These are phyloP conservation scores for Prunus kanzakura DNA, from an alignment of 306 rosid genomes.

Conservation along the genomic window DNA sequence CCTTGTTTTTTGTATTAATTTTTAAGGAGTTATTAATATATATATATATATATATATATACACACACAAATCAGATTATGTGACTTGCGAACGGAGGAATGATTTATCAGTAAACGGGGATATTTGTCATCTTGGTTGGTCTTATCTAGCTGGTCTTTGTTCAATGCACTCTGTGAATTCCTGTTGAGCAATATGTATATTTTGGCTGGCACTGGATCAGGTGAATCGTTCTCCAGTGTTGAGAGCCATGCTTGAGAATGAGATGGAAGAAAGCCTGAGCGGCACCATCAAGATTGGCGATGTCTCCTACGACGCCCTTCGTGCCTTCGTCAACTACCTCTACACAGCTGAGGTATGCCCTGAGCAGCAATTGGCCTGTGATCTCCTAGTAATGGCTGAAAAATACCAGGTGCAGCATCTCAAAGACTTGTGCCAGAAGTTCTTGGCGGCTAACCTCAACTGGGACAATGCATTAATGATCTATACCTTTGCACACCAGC, in stretches of 20 bases:
- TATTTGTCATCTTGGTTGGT: background rate
- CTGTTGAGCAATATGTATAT: background rate
- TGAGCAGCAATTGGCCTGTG: constrained; percentile 61
- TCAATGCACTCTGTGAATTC: background rate
- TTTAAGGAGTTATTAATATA: too few species aligned
- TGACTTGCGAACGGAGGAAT: too few species aligned
- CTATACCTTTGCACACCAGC: constrained; percentile 65
- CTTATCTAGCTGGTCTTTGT: background rate
- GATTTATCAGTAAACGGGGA: too few species aligned
- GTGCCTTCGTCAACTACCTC: constrained; percentile 58
- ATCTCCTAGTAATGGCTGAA: too few species aligned
- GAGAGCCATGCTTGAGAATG: constrained; percentile 55
- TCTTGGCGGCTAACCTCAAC: background rate
- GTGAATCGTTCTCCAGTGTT: constrained; percentile 79
- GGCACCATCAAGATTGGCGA: constrained; percentile 69
- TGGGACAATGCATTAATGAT: constrained; percentile 57
- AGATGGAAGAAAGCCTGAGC: constrained; percentile 73
- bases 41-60: too few species aligned
- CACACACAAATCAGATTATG: too few species aligned
- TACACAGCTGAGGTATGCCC: constrained; percentile 70
- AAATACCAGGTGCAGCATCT: too few species aligned
- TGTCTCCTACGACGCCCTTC: constrained; percentile 57
- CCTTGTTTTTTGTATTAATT: too few species aligned
- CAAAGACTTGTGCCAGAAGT: too few species aligned
- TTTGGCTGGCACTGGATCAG: constrained; percentile 23